Conservation (phyloP, 495 filamentous ascomycete genomes). For the Lentithecium fluviatile region DNA sequence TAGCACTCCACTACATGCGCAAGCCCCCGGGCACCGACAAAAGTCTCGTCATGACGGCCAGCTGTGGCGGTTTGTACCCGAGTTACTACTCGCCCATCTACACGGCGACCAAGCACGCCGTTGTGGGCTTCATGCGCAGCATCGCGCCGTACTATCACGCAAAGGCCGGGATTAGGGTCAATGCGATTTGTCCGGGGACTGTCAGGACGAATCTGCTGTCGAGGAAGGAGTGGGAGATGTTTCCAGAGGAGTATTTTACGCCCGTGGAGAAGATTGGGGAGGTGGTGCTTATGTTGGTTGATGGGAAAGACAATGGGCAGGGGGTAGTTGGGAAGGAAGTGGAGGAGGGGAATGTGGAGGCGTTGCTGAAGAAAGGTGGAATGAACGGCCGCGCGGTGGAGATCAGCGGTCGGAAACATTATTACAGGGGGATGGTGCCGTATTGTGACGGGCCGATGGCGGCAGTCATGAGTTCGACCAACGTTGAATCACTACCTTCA, state of each 20-base stretch:
- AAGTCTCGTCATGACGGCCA: slow-evolving; percentile 37
- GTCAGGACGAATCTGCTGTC: slow-evolving; percentile 41
- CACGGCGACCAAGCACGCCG: slow-evolving; percentile 38
- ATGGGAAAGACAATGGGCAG: slow-evolving; percentile 23
- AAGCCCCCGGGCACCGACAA: slow-evolving; percentile 15
- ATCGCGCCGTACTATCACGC: slow-evolving; percentile 32
- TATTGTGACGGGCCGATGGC: slow-evolving; percentile 41
- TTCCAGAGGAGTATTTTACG: slow-evolving; percentile 37
- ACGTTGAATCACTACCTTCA: slow-evolving; percentile 28
- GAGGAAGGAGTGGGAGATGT: slow-evolving; percentile 31
- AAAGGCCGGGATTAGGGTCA: slow-evolving; percentile 34
- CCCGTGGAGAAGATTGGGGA: slow-evolving; percentile 40
- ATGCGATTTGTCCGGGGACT: slow-evolving; percentile 40
- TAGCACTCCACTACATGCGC: slow-evolving; percentile 41
- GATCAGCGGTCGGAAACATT: slow-evolving; percentile 37
- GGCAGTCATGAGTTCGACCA: slow-evolving; percentile 36
- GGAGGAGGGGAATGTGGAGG: slow-evolving; percentile 15
- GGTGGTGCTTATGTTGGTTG: slow-evolving; percentile 37
- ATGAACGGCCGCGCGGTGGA: slow-evolving; percentile 35
- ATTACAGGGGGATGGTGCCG: slow-evolving; percentile 32
- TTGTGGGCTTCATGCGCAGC: slow-evolving; percentile 36
- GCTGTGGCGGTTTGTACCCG: slow-evolving; percentile 37
- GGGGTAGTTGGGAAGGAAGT: neutral
- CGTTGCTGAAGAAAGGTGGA: slow-evolving; percentile 10
- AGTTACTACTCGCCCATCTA: slow-evolving; percentile 35